A percentile compares a stretch with the other conserved stretches of the same genome.
Conservation (phyloP, 106 monocot species). For the Apostasia shenzhenica region DNA sequence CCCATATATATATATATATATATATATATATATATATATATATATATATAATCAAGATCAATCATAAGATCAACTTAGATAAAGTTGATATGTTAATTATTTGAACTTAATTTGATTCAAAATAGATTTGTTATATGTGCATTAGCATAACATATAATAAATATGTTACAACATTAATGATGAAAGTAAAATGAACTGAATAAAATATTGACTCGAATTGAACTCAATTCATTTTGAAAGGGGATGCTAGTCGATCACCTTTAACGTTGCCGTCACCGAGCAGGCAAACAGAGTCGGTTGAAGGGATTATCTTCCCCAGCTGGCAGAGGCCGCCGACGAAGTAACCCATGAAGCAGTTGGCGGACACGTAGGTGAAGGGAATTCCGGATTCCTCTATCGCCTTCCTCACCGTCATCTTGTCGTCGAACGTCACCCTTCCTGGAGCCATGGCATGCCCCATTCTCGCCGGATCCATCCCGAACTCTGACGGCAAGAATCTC, state of each 20-base stretch:
- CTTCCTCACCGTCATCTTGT: conserved; percentile 40
- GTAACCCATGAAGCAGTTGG: conserved; percentile 36
- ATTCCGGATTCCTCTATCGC: conserved; percentile 30
- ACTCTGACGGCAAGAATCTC: conserved; percentile 46
- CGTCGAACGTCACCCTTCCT: conserved; percentile 23
- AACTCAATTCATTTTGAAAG: too few species aligned
- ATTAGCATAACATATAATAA: too few species aligned
- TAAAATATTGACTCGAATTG: too few species aligned
- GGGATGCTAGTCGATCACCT: conserved; percentile 1
- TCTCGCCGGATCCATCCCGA: conserved; percentile 33
- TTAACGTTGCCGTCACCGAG: conserved; percentile 24
- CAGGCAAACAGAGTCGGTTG: conserved; percentile 18
- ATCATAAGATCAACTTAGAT: too few species aligned
- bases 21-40: too few species aligned
- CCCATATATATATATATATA: too few species aligned
- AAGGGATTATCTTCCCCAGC: conserved; percentile 12
- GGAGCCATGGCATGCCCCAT: conserved; percentile 25
- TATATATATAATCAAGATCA: too few species aligned
- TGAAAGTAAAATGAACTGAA: too few species aligned
- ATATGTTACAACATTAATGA: too few species aligned
- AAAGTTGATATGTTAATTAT: neutral
- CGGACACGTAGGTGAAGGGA: conserved; percentile 31
- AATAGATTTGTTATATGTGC: too few species aligned
- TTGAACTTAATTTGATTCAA: too few species aligned
- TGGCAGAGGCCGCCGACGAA: conserved; percentile 36